Base-by-base conservation (phyloP, 139 green algal species). In the Coccomyxa sp. region DNA sequence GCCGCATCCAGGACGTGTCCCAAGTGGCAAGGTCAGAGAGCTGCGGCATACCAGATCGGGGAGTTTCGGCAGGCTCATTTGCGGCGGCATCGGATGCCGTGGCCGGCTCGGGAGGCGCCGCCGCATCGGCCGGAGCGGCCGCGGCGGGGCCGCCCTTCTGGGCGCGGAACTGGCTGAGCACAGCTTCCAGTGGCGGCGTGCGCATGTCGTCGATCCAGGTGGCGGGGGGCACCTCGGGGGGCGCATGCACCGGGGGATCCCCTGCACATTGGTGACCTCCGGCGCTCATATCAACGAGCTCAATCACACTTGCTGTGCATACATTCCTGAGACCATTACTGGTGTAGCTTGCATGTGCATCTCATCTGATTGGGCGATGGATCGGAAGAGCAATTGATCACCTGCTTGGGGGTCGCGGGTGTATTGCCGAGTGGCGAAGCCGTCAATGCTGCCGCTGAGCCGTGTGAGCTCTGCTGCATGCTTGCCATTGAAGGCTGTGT, bases 131-230 rank as follows among this genome's bases (percentile, higher is more conserved):
- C 63, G 63, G 4, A 28, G 63, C 63, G 21, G 63, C 23, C 10
- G 71, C 23, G 23, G 21, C 10, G 27, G 27, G 23, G 4, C 14
- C 58, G 63, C 63, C 79, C 63, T 79, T 82, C 78, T 86, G 83
- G 30, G 45, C 27, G 11, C 76, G 78, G 77, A 87, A 89, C 67
- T 87, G 67, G 14, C 76, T 58, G 25, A 89, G 86, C 23, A 87
- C 78, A 12, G 84, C 32, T n/a, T 89, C 80, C 18, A 67, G 76
- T 13, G 86, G 51, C 13, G 86, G 86, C 13, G 86, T 85, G 77
- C 86, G 80, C 83, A 89, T 82, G 60, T 79, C 78, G 0, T 83
- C 67, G 31, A 86, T 71, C 67, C 71, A 83, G 28, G 45, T 32
- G 30, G 38, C 30, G 0, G 83, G 58, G 1, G 83, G 83, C 77